Conservation (phyloP, 129 eudicot genomes). For the Logfia minima region DNA sequence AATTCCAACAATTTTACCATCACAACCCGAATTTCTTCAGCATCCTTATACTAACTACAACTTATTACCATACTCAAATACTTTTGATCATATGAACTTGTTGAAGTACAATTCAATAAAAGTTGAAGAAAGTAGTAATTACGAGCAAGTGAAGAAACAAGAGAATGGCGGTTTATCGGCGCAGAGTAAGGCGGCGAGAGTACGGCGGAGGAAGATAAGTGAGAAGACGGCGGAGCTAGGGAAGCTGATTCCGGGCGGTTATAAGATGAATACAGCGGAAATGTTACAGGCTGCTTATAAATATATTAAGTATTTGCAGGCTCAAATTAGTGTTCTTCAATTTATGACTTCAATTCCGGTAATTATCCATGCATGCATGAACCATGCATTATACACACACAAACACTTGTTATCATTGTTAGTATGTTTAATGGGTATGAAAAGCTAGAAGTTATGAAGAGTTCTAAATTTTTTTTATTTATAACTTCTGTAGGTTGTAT, state of each 20-base stretch:
- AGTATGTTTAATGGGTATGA: not conserved
- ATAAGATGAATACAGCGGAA: conserved; percentile 64
- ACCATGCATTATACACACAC: not conserved
- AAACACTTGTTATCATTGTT: not conserved
- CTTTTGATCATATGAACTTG: not conserved
- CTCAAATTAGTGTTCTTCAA: conserved; percentile 23
- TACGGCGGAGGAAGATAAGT: conserved; percentile 68
- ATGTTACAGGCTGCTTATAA: conserved; percentile 63
- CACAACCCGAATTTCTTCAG: conserved; percentile 8
- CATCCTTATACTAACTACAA: conserved; percentile 10
- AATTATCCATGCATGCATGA: not conserved
- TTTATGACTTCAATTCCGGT: conserved; percentile 23
- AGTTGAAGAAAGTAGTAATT: not conserved
- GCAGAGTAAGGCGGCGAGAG: conserved; percentile 66
- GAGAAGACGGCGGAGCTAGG: conserved; percentile 76
- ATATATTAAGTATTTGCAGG: conserved; percentile 31
- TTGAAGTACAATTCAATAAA: too few species aligned
- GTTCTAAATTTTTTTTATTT: too few species aligned
- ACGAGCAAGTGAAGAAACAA: conserved; percentile 1
- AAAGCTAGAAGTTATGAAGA: not conserved
- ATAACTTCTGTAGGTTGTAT: too few species aligned
- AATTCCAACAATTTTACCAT: too few species aligned
- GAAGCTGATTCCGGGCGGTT: conserved; percentile 65
- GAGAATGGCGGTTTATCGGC: conserved; percentile 31
- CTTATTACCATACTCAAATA: not conserved